Evolutionary conservation across 2,329 filamentous ascomycete genomes (phyloP).

Genomic region (Fusarium graminum): DNA sequence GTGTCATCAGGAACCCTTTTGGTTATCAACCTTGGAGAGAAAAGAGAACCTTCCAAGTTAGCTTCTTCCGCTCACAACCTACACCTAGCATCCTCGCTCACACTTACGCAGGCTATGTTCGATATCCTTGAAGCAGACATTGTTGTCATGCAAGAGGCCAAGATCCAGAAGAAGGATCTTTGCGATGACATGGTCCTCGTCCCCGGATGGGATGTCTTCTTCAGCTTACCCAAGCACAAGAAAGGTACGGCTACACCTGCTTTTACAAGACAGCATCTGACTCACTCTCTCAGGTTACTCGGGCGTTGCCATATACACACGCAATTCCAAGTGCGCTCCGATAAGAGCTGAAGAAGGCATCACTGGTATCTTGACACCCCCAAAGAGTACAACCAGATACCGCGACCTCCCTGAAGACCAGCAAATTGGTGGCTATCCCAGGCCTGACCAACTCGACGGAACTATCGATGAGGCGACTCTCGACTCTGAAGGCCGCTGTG

Average conservation of each 20-base stretch:
- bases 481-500: constrained; percentile 91
- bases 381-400: constrained; percentile 78
- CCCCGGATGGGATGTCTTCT: constrained; percentile 95
- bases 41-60: constrained; percentile 75
- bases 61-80: not conserved
- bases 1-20: constrained; percentile 76
- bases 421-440: constrained; percentile 91
- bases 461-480: constrained; percentile 77
- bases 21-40: constrained; percentile 86
- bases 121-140: constrained; percentile 93
- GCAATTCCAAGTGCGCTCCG: constrained; percentile 86
- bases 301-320: constrained; percentile 93
- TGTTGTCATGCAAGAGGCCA: constrained; percentile 93
- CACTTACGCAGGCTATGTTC: constrained; percentile 80
- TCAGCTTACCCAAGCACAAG: constrained; percentile 92
- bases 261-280: constrained; percentile 1
- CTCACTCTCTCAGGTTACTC: constrained; percentile 79
- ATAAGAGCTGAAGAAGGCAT: constrained; percentile 96
- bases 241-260: constrained; percentile 71
- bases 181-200: constrained; percentile 96
- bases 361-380: constrained; percentile 81
- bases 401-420: constrained; percentile 78
- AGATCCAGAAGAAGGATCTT: constrained; percentile 94
- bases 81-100: constrained; percentile 3
- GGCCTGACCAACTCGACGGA: constrained; percentile 72